These are phyloP conservation scores for Hypoxylon rickii DNA, from an alignment of 495 filamentous ascomycete species.

Conservation along the genomic window DNA sequence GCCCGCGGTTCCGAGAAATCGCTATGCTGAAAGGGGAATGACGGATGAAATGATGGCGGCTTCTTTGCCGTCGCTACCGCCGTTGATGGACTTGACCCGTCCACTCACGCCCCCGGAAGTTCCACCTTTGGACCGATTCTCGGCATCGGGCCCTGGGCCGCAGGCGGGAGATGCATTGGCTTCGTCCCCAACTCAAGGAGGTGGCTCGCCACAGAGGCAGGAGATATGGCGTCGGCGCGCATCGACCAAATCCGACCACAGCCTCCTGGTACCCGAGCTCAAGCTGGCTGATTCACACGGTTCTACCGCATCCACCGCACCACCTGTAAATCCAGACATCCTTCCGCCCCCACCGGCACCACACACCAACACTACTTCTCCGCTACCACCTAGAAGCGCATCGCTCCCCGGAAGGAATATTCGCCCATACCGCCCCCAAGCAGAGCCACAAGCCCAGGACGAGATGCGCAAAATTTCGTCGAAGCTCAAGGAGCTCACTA, in stretches of 20 bases:
- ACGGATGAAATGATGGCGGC: constrained; percentile 10
- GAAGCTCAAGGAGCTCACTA: constrained; percentile 19
- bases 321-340: constrained; percentile 15
- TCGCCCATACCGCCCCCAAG: constrained; percentile 25
- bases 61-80: constrained; percentile 44
- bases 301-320: constrained; percentile 45
- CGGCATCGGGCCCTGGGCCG: neutral
- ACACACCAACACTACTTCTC: constrained; percentile 15
- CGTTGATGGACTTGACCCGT: constrained; percentile 41
- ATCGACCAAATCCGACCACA: constrained; percentile 48
- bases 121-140: constrained; percentile 4
- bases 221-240: constrained; percentile 52
- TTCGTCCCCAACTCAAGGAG: constrained; percentile 13
- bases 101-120: constrained; percentile 22
- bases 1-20: constrained; percentile 26
- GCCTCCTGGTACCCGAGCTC: constrained; percentile 47
- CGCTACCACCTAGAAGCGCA: constrained; percentile 34
- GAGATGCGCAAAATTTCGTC: constrained; percentile 33
- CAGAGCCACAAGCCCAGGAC: constrained; percentile 17
- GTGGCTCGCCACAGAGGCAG: constrained; percentile 40
- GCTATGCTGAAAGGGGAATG: constrained; percentile 20
- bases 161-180: constrained; percentile 4
- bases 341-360: constrained; percentile 19
- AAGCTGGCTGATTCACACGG: constrained; percentile 50
- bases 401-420: constrained; percentile 36